A percentile compares a stretch with the other conserved stretches of the same genome.
These are phyloP conservation scores for Neospermospora avenae DNA, from an alignment of 2,329 filamentous ascomycete species.

Conservation along the genomic window DNA sequence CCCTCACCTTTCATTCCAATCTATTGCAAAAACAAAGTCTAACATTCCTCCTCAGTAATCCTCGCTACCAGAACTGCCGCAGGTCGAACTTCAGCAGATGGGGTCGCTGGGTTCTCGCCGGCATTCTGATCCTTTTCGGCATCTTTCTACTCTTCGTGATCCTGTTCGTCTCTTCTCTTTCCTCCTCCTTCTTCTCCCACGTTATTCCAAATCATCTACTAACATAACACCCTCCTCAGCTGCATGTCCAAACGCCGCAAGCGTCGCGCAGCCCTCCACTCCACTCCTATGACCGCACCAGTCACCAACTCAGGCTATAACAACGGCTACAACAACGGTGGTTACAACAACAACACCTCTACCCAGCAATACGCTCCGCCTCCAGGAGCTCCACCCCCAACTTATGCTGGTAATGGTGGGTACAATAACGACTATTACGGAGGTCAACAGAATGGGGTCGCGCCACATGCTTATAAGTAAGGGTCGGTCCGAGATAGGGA, in stretches of 20 bases:
- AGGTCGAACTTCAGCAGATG: constrained; percentile 18
- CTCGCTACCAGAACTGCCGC: constrained; percentile 6
- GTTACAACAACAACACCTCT: not conserved
- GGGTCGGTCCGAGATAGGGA: no score
- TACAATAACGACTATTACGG: constrained; percentile 19
- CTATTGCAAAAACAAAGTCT: not conserved
- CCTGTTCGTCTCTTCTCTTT: constrained; percentile 15
- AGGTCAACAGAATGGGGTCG: constrained; percentile 18
- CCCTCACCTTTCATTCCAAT: not conserved
- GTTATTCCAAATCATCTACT: not conserved
- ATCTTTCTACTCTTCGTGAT: constrained; percentile 16
- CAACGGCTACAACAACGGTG: constrained; percentile 6
- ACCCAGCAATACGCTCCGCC: constrained; percentile 8
- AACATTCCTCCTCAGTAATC: not conserved
- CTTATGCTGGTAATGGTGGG: not conserved
- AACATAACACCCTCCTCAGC: not conserved
- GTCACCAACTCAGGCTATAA: not conserved
- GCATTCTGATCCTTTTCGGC: constrained; percentile 21
- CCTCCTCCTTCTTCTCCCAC: not conserved
- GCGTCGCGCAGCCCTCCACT: constrained; percentile 4
- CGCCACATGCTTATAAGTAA: constrained; percentile 8
- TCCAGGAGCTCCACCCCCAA: not conserved
- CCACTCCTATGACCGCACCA: constrained; percentile 10
- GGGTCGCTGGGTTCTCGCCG: constrained; percentile 26
- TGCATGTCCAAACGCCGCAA: constrained; percentile 11